Percentiles rank a stretch among this genome's conserved stretches.
phyloP scores from a whole-genome alignment of 2,329 filamentous ascomycete species.

The Fusarium tjaetaba region DNA sequence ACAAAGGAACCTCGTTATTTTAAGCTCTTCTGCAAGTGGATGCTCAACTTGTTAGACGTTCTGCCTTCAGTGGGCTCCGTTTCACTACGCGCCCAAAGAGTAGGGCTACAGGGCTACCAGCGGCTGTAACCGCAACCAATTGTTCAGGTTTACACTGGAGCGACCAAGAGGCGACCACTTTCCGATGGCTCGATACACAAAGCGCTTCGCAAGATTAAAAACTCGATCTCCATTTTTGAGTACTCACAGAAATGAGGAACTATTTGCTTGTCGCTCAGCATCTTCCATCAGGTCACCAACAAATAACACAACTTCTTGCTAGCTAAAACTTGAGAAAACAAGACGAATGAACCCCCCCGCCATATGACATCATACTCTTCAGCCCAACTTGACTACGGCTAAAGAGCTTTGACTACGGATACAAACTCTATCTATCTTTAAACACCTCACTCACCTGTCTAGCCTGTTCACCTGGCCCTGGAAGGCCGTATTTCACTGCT shows the following conservation, averaged over 20 bases:
- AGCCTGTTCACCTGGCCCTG: not conserved
- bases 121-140: conserved; percentile 25
- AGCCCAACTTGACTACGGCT: not conserved
- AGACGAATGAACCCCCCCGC: not conserved
- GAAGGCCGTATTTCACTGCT: not conserved
- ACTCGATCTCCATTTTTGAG: not conserved
- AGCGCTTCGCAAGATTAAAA: conserved; percentile 27
- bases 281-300: not conserved
- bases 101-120: not conserved
- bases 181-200: conserved; percentile 13
- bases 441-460: not conserved
- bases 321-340: not conserved
- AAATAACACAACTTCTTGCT: not conserved
- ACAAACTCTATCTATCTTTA: not conserved
- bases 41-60: not conserved
- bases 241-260: not conserved
- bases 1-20: conserved; percentile 2
- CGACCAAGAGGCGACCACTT: not conserved
- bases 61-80: conserved; percentile 1
- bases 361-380: conserved; percentile 28
- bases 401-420: not conserved
- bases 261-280: not conserved
- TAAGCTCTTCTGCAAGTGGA: not conserved
- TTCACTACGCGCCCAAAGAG: conserved; percentile 30
- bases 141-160: conserved; percentile 23